Conservation (phyloP, 345 rosid species). For the Populus simonii region DNA sequence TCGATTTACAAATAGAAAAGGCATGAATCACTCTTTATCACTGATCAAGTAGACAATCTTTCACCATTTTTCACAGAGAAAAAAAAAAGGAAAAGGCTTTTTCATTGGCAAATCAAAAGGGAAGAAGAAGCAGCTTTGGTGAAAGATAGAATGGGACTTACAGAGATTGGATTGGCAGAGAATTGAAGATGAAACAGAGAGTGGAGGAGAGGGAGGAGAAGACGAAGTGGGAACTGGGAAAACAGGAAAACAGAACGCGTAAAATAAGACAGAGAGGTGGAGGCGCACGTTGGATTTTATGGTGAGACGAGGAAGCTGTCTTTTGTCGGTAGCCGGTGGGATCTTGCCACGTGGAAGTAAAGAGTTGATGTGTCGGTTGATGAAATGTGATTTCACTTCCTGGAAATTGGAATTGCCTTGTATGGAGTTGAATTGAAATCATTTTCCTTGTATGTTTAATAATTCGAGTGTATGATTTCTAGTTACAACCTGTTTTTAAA, state of each 20-base stretch:
- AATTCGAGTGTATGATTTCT: too few species aligned
- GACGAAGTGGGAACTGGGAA: not conserved
- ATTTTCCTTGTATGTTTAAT: too few species aligned
- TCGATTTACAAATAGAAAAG: not conserved
- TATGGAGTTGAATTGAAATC: not conserved
- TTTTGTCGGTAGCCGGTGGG: conserved; percentile 59
- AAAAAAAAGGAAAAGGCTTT: not conserved
- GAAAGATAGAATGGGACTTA: not conserved
- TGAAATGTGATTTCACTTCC: not conserved
- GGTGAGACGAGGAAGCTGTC: conserved; percentile 19
- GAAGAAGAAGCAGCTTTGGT: not conserved
- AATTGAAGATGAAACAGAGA: not conserved
- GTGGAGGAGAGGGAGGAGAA: not conserved
- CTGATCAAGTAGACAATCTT: not conserved
- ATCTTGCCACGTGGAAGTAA: conserved; percentile 37
- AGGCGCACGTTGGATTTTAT: not conserved
- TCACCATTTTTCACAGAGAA: not conserved
- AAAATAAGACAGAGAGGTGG: not conserved
- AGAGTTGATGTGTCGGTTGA: conserved; percentile 13
- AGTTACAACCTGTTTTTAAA: too few species aligned
- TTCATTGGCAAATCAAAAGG: not conserved
- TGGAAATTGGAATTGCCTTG: conserved; percentile 14
- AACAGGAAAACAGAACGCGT: not conserved
- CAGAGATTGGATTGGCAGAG: not conserved
- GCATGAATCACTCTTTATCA: not conserved